Conservation (phyloP, 768 basidiomycete species). For the Tylopilus balloui region DNA sequence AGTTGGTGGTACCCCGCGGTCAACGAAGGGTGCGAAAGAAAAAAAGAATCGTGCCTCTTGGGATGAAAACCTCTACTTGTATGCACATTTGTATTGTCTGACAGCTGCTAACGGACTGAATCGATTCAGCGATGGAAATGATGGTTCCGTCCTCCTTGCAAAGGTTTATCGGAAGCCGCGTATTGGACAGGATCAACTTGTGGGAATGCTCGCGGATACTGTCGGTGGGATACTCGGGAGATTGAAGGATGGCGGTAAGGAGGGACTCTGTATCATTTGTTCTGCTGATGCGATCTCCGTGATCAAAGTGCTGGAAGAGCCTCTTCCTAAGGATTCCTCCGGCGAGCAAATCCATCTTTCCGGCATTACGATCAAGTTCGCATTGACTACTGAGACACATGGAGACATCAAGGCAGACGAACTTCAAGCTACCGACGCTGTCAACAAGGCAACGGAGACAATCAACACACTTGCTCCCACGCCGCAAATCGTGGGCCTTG, state of each 20-base stretch:
- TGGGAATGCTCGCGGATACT: constrained; percentile 11
- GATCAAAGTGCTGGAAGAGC: constrained; percentile 13
- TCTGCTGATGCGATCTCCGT: background rate
- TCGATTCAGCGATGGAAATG: constrained; percentile 11
- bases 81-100: background rate
- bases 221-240: constrained; percentile 9
- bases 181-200: constrained; percentile 6
- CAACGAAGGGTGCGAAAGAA: constrained; percentile 14
- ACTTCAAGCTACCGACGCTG: constrained; percentile 13
- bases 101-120: background rate
- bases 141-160: constrained; percentile 8
- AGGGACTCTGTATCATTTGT: background rate
- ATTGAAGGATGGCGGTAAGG: constrained; percentile 14
- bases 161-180: constrained; percentile 10
- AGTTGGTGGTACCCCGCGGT: constrained; percentile 7
- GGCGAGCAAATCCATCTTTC: background rate
- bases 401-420: constrained; percentile 2
- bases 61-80: constrained; percentile 18
- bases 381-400: background rate
- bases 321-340: constrained; percentile 1
- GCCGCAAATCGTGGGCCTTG: background rate
- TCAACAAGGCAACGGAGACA: constrained; percentile 3
- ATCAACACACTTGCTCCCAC: background rate
- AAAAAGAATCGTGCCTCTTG: constrained; percentile 5
- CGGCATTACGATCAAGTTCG: constrained; percentile 13